These are phyloP conservation scores for Clavispora carvajalis DNA, from an alignment of 805 yeast species.

Conservation along the genomic window DNA sequence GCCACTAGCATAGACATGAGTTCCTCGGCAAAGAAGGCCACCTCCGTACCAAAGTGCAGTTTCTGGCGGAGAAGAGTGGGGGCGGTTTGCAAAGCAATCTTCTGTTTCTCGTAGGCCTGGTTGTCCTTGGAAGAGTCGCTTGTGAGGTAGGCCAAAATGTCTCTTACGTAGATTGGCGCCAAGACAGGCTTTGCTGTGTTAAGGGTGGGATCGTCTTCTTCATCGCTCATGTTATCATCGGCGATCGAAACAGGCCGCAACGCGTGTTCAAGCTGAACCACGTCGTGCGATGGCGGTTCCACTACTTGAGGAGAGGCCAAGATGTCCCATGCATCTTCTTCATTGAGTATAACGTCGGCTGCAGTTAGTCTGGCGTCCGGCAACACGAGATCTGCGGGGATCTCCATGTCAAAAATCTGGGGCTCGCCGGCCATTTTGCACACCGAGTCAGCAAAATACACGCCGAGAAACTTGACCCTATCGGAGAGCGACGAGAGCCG, in stretches of 20 bases:
- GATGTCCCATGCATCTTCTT: conserved; percentile 18
- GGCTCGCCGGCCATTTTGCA: conserved; percentile 27
- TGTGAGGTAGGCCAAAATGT: conserved; percentile 53
- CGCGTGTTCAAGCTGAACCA: conserved; percentile 17
- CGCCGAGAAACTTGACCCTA: conserved; percentile 47
- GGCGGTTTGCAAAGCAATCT: conserved; percentile 45
- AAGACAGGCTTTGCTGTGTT: conserved; percentile 29
- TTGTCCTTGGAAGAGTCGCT: conserved; percentile 37
- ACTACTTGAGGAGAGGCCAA: conserved; percentile 13
- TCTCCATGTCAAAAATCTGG: conserved; percentile 29
- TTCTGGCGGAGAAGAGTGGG: conserved; percentile 65
- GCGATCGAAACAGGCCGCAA: conserved; percentile 8
- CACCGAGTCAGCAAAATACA: conserved; percentile 51
- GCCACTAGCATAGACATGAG: conserved; percentile 49
- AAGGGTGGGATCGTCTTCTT: conserved; percentile 48
- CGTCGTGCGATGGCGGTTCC: conserved; percentile 5
- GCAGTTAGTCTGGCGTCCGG: neutral
- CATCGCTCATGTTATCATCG: conserved; percentile 26
- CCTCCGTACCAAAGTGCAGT: conserved; percentile 52
- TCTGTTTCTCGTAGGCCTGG: conserved; percentile 45
- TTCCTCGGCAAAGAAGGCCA: conserved; percentile 51
- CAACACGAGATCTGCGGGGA: conserved; percentile 1
- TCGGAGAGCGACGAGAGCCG: conserved; percentile 47
- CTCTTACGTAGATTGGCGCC: conserved; percentile 67
- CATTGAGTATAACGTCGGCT: conserved; percentile 1